Evolutionary conservation across 495 filamentous ascomycete genomes (phyloP), one percentile per base, ranked within the genome.

Genomic region (Tuber aestivum): DNA sequence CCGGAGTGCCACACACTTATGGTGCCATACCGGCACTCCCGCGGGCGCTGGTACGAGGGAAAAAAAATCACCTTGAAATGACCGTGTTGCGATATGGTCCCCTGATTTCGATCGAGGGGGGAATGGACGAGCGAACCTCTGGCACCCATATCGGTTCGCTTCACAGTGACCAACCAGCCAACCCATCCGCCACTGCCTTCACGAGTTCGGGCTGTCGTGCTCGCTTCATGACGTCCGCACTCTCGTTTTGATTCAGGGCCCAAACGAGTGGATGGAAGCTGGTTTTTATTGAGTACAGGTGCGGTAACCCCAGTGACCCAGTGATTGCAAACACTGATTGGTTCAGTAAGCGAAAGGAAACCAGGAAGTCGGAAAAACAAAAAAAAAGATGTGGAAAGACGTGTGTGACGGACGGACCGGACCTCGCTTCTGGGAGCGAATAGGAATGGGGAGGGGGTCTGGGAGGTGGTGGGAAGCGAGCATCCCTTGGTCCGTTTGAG

Each of bases 311-410:
- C 2, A 40, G 38, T 40, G 38, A 40, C 38, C 38, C 7, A 70
- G 56, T 41, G 44, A 71, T 70, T 70, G 2, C 18, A 7, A 3
- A 16, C 48, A n/a, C 27, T 79, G 4, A 79, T 79, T 79, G 78
- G 78, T 32, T 8, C 70, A 37, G 18, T 79, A 79, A 79, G 78
- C 78, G 78, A 79, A 32, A 27, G n/a, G 21, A 37, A 78, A 32
- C 77, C 77, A 74, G 75, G 50, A 69, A 69, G 74, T 72, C 73
- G 76, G 76, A 72, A 78, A 75, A 75, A 75, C n/a, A 35, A 65
- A 65, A 65, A 35, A 61, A 27, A 61, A 32, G 20, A 50, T 16
- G 48, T 56, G n/a, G 23, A 65, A 65, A 18, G 14, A 35, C 12
- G 10, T 65, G 50, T 61, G 56, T 65, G n/a, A 65, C 56, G n/a